Evolutionary conservation across 202 grass and related monocot genomes (phyloP), one percentile per base, ranked within the genome.

Genomic region (Panicum hallii): DNA sequence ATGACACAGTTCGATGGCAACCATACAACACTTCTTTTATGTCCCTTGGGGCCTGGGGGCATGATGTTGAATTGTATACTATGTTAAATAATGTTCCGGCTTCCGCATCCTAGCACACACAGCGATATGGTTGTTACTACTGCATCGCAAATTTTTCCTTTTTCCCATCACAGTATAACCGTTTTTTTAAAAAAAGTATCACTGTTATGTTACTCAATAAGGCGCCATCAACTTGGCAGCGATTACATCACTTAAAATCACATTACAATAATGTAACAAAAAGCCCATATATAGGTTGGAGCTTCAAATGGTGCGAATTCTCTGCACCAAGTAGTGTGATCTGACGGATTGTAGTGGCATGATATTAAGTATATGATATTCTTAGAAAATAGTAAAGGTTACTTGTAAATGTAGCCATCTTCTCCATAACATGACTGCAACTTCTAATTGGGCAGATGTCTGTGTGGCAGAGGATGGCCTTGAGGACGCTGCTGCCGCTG

Each of bases 1-100:
- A 41, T 49, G 38, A 48, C 3, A 10, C 66, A 56, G 49, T 56
- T 66, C 4, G 67, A 34, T 73, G 67, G 32, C 47, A 84, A 79
- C 60, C 23, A 66, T 47, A 72, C 41, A 46, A 4, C 46, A 66
- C 26, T 66, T 49, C 28, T 72, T 23, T 47, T 55, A 32, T 74
- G 15, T 45, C 23, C 48, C 70, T 8, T 83, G 19, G 49, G 55
- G 17, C 70, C 5, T 83, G 19, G 49, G 55, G 17, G 55, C 47
- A 49, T 64, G 19, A 72, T 71, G 56, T 43, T 16, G 34, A 72
- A 83, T 41, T 57, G 48, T 26, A 26, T 20, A 48, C 13, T 53
- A 6, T 50, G 26, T 73, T 73, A 50, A 14, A 72, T 32, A 72
- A 72, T 50, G 45, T 50, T 30, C 45, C 14, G 15, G 13, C 3